Evolutionary conservation across 768 basidiomycete genomes (phyloP).

Genomic region (Phanerodontia chrysosporium): DNA sequence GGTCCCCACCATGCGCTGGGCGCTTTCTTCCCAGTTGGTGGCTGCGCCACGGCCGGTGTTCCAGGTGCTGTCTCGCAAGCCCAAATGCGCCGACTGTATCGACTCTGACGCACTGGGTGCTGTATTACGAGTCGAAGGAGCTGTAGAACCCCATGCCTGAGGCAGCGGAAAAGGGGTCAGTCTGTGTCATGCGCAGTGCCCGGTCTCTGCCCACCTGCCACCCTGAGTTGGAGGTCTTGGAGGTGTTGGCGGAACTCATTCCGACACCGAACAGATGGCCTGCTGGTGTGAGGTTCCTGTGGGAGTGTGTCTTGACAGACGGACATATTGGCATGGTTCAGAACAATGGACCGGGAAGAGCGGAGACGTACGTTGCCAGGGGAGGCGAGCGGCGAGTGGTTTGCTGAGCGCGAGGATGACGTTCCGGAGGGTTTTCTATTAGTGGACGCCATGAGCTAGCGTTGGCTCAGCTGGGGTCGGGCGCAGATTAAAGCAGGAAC

Average conservation of each 20-base stretch:
- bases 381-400: constrained; percentile 59
- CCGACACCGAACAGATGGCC: constrained; percentile 51
- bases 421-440: constrained; percentile 34
- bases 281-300: constrained; percentile 42
- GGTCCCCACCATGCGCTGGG: neutral
- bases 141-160: neutral
- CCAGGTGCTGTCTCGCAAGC: neutral
- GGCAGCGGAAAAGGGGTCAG: neutral
- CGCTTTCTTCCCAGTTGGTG: neutral
- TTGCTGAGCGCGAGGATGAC: constrained; percentile 61
- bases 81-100: neutral
- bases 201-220: constrained; percentile 55
- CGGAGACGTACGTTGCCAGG: constrained; percentile 49
- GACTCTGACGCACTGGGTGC: neutral
- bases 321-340: neutral
- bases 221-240: constrained; percentile 54
- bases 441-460: constrained; percentile 18
- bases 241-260: constrained; percentile 40
- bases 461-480: neutral
- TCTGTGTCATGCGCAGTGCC: neutral
- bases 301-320: constrained; percentile 17
- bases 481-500: neutral
- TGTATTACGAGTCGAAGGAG: neutral
- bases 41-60: neutral
- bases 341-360: neutral